A percentile compares a stretch with the other conserved stretches of the same genome.
phyloP scores from a whole-genome alignment of 2,329 filamentous ascomycete genomes.

The Colletotrichum magnum region DNA sequence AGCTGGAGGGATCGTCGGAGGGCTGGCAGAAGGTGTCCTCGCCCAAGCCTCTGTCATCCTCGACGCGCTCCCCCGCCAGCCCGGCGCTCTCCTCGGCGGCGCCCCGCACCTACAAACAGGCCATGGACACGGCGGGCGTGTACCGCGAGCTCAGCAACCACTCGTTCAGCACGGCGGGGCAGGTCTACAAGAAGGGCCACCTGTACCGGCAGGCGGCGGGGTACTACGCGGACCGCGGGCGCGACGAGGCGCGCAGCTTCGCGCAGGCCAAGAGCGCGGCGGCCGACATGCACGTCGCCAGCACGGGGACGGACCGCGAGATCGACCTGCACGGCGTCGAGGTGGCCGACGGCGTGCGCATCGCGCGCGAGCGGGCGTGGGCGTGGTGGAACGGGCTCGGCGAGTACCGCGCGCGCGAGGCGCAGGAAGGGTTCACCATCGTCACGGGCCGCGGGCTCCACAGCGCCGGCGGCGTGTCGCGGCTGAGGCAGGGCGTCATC shows the following conservation, averaged over 20 bases:
- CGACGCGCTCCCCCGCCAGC: constrained; percentile 26
- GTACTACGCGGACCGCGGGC: constrained; percentile 81
- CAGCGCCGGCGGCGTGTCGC: constrained; percentile 81
- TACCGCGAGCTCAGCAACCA: constrained; percentile 48
- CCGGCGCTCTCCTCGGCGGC: constrained; percentile 2
- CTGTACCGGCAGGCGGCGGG: constrained; percentile 82
- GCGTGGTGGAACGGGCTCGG: constrained; percentile 84
- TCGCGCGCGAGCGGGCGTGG: constrained; percentile 76
- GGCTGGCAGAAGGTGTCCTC: constrained; percentile 29
- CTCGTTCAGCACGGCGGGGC: constrained; percentile 55
- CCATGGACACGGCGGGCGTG: constrained; percentile 46
- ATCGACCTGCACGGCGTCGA: constrained; percentile 89
- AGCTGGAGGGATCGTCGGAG: constrained; percentile 45
- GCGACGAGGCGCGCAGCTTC: constrained; percentile 72
- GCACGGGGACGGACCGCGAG: constrained; percentile 71
- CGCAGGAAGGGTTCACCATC: constrained; percentile 75
- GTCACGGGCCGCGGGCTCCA: constrained; percentile 88
- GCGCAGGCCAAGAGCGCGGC: constrained; percentile 73
- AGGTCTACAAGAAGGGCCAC: constrained; percentile 64
- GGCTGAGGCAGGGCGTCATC: constrained; percentile 84
- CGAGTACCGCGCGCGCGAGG: constrained; percentile 68
- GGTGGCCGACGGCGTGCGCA: constrained; percentile 85
- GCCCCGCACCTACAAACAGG: constrained; percentile 32
- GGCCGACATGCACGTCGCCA: constrained; percentile 78
- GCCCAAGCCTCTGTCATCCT: constrained; percentile 21